These are phyloP conservation scores for Penicillium macrosclerotiorum DNA, from an alignment of 495 filamentous ascomycete genomes.

Conservation along the genomic window DNA sequence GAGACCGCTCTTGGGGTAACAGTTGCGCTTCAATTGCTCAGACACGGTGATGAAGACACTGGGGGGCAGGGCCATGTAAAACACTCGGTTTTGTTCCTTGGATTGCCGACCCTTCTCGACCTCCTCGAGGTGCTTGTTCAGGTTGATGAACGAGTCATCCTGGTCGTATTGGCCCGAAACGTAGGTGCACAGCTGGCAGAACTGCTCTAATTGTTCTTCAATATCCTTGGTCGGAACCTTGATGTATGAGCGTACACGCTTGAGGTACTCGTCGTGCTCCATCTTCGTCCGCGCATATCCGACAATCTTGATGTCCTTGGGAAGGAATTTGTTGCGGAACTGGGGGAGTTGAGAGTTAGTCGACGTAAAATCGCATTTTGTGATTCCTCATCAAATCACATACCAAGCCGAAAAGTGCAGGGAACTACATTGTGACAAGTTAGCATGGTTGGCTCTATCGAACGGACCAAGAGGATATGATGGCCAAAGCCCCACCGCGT, in stretches of 20 bases:
- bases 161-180: constrained; percentile 96
- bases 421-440: constrained; percentile 64
- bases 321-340: constrained; percentile 98
- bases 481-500: too few species aligned
- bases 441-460: too few species aligned
- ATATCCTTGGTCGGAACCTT: constrained; percentile 98
- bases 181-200: constrained; percentile 85
- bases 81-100: constrained; percentile 84
- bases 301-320: constrained; percentile 94
- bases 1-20: constrained; percentile 87
- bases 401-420: constrained; percentile 97
- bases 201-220: constrained; percentile 88
- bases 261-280: constrained; percentile 93
- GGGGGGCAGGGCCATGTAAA: constrained; percentile 98
- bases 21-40: constrained; percentile 93
- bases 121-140: constrained; percentile 86
- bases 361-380: not conserved
- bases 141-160: constrained; percentile 87
- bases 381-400: constrained; percentile 38
- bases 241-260: constrained; percentile 94
- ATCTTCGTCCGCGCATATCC: constrained; percentile 99
- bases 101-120: constrained; percentile 68
- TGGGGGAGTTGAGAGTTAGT: constrained; percentile 40
- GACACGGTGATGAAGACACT: constrained; percentile 98
- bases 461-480: too few species aligned